A percentile compares a stretch with the other conserved stretches of the same genome.
These are phyloP conservation scores for Sugiyamaella grinbergsii DNA, from an alignment of 1,139 yeast genomes.

Conservation along the genomic window DNA sequence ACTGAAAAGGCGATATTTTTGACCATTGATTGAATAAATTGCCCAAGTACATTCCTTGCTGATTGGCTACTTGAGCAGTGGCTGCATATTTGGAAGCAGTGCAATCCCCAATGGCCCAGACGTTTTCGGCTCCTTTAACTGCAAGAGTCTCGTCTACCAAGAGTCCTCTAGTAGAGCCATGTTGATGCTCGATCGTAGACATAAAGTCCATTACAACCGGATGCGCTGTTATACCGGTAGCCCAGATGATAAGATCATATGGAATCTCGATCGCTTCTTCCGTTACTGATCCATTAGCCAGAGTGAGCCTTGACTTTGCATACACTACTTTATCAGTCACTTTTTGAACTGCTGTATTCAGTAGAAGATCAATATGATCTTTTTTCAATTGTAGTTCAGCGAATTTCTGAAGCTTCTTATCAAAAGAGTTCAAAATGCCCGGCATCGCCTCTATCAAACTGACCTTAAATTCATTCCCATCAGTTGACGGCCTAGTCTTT, in stretches of 20 bases:
- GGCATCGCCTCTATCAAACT: slow-evolving; percentile 90
- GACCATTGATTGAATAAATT: slow-evolving; percentile 67
- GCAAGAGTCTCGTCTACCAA: slow-evolving; percentile 79
- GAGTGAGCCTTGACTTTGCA: slow-evolving; percentile 7
- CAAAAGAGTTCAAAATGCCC: slow-evolving; percentile 83
- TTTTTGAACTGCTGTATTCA: slow-evolving; percentile 85
- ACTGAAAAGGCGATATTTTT: no score
- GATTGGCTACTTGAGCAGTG: slow-evolving; percentile 96
- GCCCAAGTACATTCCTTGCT: slow-evolving; percentile 85
- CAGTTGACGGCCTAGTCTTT: slow-evolving; percentile 79
- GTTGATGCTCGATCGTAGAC: slow-evolving; percentile 74
- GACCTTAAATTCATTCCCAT: slow-evolving; percentile 77
- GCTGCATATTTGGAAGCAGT: slow-evolving; percentile 88
- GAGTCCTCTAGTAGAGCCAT: slow-evolving; percentile 84
- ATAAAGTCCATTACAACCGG: slow-evolving; percentile 69
- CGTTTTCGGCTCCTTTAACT: slow-evolving; percentile 79
- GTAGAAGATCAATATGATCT: slow-evolving; percentile 73
- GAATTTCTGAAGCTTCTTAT: slow-evolving; percentile 78
- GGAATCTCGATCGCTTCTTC: slow-evolving; percentile 74
- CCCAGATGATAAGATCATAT: slow-evolving; percentile 93
- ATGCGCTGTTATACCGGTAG: slow-evolving; percentile 94
- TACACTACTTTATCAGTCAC: slow-evolving; percentile 68
- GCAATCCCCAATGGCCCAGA: slow-evolving; percentile 93
- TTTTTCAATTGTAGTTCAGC: slow-evolving; percentile 79
- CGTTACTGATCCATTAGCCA: slow-evolving; percentile 47